Percentiles rank a stretch among this genome's conserved stretches.
Evolutionary conservation across 306 rosid genomes (phyloP).

Genomic region (Trichosanthes truncata): DNA sequence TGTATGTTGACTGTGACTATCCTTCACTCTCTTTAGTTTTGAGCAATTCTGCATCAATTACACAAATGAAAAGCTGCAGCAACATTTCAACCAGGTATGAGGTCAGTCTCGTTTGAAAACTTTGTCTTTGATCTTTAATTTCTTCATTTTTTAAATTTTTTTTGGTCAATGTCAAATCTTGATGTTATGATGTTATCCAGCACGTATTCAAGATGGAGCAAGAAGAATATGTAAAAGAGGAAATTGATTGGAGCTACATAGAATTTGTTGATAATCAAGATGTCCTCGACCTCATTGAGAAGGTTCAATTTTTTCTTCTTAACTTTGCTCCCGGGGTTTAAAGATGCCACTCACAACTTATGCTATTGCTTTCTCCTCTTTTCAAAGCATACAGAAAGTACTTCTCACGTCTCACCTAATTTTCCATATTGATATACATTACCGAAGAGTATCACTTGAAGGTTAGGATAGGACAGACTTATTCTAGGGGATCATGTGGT

Average conservation of each 20-base stretch:
- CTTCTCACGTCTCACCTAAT: neutral
- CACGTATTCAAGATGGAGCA: conserved; percentile 95
- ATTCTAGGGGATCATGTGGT: neutral
- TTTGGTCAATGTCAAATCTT: conserved; percentile 24
- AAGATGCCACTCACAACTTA: neutral
- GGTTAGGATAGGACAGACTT: neutral
- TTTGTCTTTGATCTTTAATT: conserved; percentile 13
- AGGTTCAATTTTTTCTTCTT: conserved; percentile 33
- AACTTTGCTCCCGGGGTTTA: neutral
- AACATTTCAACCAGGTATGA: conserved; percentile 99
- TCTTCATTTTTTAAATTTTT: neutral
- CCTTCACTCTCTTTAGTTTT: conserved; percentile 50
- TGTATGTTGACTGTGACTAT: conserved; percentile 3
- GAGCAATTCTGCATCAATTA: conserved; percentile 88
- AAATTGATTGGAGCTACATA: conserved; percentile 86
- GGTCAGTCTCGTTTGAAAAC: conserved; percentile 69
- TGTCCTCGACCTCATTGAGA: conserved; percentile 83
- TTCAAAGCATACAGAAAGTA: neutral
- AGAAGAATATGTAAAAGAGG: conserved; percentile 75
- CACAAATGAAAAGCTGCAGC: conserved; percentile 94
- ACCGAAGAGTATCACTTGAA: neutral
- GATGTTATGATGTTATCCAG: conserved; percentile 40
- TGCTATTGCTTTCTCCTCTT: neutral
- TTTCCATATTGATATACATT: neutral
- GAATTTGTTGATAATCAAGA: conserved; percentile 86